A percentile compares a stretch with the other conserved stretches of the same genome.
phyloP scores from a whole-genome alignment of 306 rosid genomes.

The Hippophae gyantsensis region DNA sequence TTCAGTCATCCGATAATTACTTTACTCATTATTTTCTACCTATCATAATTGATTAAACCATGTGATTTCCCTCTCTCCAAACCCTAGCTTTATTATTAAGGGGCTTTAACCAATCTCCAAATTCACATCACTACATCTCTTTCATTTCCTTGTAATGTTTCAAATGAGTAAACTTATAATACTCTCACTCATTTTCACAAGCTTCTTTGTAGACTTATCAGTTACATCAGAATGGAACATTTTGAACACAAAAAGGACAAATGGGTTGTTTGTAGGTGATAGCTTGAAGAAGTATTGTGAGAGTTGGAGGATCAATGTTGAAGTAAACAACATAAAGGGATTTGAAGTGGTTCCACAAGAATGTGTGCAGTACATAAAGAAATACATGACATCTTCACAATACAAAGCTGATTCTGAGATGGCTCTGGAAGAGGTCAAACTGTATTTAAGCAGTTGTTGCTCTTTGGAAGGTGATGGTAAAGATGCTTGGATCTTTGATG shows the following conservation, averaged over 20 bases:
- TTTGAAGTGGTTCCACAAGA: slow-evolving; percentile 56
- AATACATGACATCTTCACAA: slow-evolving; percentile 45
- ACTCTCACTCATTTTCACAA: slow-evolving; percentile 23
- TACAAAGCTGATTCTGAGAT: slow-evolving; percentile 37
- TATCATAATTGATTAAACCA: too few species aligned
- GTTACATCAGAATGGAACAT: slow-evolving; percentile 53
- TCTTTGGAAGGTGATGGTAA: slow-evolving; percentile 45
- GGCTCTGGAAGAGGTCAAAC: slow-evolving; percentile 37
- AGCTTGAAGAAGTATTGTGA: slow-evolving; percentile 55
- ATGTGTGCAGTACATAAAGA: slow-evolving; percentile 41
- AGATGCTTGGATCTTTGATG: slow-evolving; percentile 67
- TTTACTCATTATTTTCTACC: too few species aligned
- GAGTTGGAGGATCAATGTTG: slow-evolving; percentile 67
- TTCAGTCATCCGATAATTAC: too few species aligned
- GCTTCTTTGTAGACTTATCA: slow-evolving; percentile 22
- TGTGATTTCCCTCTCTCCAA: too few species aligned
- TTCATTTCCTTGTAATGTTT: background rate
- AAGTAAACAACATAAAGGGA: slow-evolving; percentile 38
- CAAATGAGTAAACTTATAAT: slow-evolving; percentile 32
- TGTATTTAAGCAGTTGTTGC: slow-evolving; percentile 30
- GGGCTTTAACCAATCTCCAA: background rate
- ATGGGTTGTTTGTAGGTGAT: slow-evolving; percentile 13
- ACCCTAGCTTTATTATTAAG: too few species aligned
- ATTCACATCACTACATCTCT: background rate
- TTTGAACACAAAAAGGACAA: slow-evolving; percentile 18